Evolutionary conservation across 768 basidiomycete genomes (phyloP), one percentile per base, ranked within the genome.

Genomic region (Rhizopogon vesiculosus): DNA sequence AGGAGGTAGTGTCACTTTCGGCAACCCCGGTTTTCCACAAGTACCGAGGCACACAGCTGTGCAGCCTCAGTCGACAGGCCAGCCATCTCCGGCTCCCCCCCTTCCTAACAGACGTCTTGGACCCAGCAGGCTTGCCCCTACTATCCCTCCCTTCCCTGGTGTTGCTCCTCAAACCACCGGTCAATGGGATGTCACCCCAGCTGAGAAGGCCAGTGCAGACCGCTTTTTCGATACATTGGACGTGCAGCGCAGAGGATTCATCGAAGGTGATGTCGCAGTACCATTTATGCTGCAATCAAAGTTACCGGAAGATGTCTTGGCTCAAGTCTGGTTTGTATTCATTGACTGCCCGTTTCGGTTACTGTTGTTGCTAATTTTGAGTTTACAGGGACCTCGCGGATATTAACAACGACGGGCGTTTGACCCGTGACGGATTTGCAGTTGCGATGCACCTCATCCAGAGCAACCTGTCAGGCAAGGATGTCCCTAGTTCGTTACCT

Each of bases 361-460:
- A 51, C 1, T 57, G 33, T 29, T 57, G 44, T 22, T 51, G 29
- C 57, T 48, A 61, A 59, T 42, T 19, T 50, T 15, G 13, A 45
- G 29, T 53, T n/a, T 54, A 0, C 56, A 98, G 95, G 96, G 97
- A 99, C 69, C 81, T 99, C 18, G 80, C 93, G 28, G 96, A 98
- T 65, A 79, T 98, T 22, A 84, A 88, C 58, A 88, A 87, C 51
- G 89, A 96, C 55, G 97, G 97, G 2, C 81, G 78, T 53, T 77
- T 99, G 46, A 93, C 86, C 3, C 81, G 86, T 51, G 95, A 98
- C 48, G 92, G 93, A 13, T 98, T 99, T 69, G 96, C 97, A 7
- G 87, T 98, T 44, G 97, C 94, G 3, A 84, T 95, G 84, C 83
- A 96, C 72, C 80, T 99, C 38, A 98, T 99, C 63, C 90, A 91